Percentiles rank a stretch among this genome's conserved stretches.
Evolutionary conservation across 2,329 filamentous ascomycete genomes (phyloP).

Genomic region (Trichocomaceae sp.): DNA sequence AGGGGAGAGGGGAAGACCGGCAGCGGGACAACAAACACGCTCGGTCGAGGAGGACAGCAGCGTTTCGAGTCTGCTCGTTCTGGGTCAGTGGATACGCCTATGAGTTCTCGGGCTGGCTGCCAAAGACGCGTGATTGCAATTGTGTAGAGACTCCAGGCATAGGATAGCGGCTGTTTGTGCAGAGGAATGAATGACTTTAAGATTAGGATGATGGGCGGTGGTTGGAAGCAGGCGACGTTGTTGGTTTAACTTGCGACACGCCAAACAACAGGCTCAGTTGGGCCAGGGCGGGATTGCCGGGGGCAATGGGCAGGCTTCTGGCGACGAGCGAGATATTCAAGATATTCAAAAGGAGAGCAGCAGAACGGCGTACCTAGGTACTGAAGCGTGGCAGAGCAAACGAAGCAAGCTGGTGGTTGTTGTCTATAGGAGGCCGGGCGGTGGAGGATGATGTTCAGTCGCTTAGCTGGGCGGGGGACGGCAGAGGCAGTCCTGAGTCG

Average conservation of each 20-base stretch:
- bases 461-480: conserved; percentile 33
- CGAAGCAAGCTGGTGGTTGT: background rate
- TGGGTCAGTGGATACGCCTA: conserved; percentile 23
- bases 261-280: conserved; percentile 3
- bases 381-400: background rate
- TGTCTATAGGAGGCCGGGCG: conserved; percentile 17
- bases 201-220: background rate
- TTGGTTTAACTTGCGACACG: conserved; percentile 14
- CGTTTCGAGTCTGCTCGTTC: conserved; percentile 19
- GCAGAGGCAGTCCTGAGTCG: background rate
- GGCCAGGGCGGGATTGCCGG: background rate
- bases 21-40: conserved; percentile 5
- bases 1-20: conserved; percentile 18
- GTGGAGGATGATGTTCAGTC: conserved; percentile 19
- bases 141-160: background rate
- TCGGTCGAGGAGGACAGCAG: conserved; percentile 16
- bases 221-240: background rate
- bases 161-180: background rate
- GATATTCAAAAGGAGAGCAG: background rate
- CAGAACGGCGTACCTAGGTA: conserved; percentile 1
- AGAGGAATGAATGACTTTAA: background rate
- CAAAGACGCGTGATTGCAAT: conserved; percentile 7
- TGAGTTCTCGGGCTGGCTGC: conserved; percentile 21
- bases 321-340: background rate
- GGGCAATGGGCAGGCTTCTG: background rate